Conservation (phyloP, 306 rosid species). For the Abrus precatorius region DNA sequence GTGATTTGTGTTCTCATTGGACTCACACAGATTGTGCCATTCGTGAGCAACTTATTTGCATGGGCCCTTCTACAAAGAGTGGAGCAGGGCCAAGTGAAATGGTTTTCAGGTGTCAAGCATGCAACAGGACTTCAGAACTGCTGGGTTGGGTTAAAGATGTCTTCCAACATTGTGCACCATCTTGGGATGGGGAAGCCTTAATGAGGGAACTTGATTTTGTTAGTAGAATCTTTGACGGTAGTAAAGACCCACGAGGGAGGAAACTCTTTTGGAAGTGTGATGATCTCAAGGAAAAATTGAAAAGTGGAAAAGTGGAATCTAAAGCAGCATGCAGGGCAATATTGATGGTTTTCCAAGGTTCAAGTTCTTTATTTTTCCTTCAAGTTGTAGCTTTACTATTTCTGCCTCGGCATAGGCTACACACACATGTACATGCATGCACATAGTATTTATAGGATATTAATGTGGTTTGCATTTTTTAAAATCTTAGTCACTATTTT, state of each 20-base stretch:
- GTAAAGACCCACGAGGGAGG: constrained; percentile 90
- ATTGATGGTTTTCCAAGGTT: constrained; percentile 92
- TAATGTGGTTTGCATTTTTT: constrained; percentile 4
- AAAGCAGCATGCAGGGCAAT: constrained; percentile 79
- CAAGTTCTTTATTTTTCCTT: constrained; percentile 27
- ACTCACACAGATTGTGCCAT: constrained; percentile 99
- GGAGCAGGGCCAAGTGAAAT: constrained; percentile 87
- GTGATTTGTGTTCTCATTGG: constrained; percentile 98
- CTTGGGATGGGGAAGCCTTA: constrained; percentile 92
- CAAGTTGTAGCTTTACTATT: constrained; percentile 29
- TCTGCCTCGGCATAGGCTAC: constrained; percentile 15
- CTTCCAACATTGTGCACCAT: constrained; percentile 92
- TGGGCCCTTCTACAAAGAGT: constrained; percentile 79
- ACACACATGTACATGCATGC: background rate
- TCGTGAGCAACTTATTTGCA: constrained; percentile 83
- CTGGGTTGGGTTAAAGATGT: constrained; percentile 99
- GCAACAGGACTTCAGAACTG: constrained; percentile 93
- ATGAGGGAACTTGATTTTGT: constrained; percentile 93
- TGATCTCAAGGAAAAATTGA: constrained; percentile 84
- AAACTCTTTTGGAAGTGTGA: constrained; percentile 85
- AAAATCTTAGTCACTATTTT: constrained; percentile 7
- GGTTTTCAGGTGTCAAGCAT: constrained; percentile 96
- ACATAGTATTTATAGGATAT: constrained; percentile 2
- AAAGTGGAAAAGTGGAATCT: constrained; percentile 69
- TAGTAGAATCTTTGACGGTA: constrained; percentile 89